Evolutionary conservation across 768 basidiomycete species (phyloP).

Genomic region (Suillus tomentosus): DNA sequence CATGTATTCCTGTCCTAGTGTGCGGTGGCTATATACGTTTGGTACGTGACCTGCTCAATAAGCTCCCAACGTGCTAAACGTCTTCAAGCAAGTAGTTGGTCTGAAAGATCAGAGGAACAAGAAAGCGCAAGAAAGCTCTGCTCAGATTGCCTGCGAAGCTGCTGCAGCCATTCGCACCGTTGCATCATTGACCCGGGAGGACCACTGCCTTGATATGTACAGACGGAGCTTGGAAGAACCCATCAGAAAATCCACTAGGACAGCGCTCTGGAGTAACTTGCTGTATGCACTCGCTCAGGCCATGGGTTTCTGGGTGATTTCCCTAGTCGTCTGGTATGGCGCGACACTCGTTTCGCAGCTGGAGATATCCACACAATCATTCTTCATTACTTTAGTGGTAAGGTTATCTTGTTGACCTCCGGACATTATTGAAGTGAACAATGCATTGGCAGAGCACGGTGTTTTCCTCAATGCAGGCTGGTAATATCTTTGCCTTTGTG

Average conservation of each 20-base stretch:
- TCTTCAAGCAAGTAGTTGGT: constrained; percentile 70
- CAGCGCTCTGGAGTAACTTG: constrained; percentile 61
- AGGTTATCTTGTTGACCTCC: constrained; percentile 19
- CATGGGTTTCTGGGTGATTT: constrained; percentile 76
- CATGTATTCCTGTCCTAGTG: constrained; percentile 66
- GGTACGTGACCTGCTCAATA: constrained; percentile 38
- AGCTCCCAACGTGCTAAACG: background rate
- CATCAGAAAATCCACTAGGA: constrained; percentile 60
- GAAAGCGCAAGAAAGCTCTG: constrained; percentile 73
- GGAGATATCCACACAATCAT: constrained; percentile 58
- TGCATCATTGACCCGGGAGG: constrained; percentile 83
- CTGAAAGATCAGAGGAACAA: constrained; percentile 86
- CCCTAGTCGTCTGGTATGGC: constrained; percentile 81
- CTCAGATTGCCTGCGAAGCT: constrained; percentile 91
- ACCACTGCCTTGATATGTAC: constrained; percentile 70
- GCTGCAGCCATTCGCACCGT: constrained; percentile 90
- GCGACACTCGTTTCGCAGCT: constrained; percentile 56
- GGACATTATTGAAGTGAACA: background rate
- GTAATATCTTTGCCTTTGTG: constrained; percentile 80
- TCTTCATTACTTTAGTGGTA: constrained; percentile 87
- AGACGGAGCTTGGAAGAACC: constrained; percentile 72
- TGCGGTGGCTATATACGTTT: constrained; percentile 83
- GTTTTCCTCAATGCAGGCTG: constrained; percentile 85
- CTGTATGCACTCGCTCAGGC: constrained; percentile 78
- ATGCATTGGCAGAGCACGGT: constrained; percentile 54